Evolutionary conservation across 2,329 filamentous ascomycete species (phyloP).

Genomic region (Aspergillus texensis): DNA sequence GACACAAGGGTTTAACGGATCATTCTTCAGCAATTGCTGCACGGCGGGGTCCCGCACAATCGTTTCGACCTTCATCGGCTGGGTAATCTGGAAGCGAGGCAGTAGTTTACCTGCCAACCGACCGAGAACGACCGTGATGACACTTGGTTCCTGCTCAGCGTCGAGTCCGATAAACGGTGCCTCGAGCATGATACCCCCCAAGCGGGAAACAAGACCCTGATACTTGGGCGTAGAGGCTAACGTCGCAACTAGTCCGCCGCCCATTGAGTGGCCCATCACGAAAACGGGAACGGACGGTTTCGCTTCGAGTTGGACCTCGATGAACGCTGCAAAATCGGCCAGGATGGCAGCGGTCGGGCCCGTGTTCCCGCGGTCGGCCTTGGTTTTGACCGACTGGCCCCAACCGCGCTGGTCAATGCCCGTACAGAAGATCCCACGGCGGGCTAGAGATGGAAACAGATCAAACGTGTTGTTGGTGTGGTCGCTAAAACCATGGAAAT

Average conservation of each 20-base stretch:
- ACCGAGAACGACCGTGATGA: background rate
- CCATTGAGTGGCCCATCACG: background rate
- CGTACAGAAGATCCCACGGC: slow-evolving; percentile 7
- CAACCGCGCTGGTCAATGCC: slow-evolving; percentile 15
- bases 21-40: slow-evolving; percentile 4
- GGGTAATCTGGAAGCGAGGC: slow-evolving; percentile 9
- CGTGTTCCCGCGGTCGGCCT: slow-evolving; percentile 13
- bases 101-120: slow-evolving; percentile 1
- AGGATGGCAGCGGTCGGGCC: slow-evolving; percentile 10
- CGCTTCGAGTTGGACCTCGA: background rate
- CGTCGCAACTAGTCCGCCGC: background rate
- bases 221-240: background rate
- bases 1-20: background rate
- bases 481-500: slow-evolving; percentile 16
- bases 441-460: slow-evolving; percentile 8
- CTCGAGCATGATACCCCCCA: background rate
- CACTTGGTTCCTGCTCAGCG: background rate
- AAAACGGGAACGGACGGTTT: background rate
- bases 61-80: slow-evolving; percentile 8
- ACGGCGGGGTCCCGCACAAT: slow-evolving; percentile 12
- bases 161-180: background rate
- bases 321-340: background rate
- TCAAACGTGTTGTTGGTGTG: slow-evolving; percentile 13
- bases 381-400: slow-evolving; percentile 10
- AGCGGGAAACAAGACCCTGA: background rate